phyloP scores from a whole-genome alignment of 768 basidiomycete species.

The Macrolepiota albuminosa region DNA sequence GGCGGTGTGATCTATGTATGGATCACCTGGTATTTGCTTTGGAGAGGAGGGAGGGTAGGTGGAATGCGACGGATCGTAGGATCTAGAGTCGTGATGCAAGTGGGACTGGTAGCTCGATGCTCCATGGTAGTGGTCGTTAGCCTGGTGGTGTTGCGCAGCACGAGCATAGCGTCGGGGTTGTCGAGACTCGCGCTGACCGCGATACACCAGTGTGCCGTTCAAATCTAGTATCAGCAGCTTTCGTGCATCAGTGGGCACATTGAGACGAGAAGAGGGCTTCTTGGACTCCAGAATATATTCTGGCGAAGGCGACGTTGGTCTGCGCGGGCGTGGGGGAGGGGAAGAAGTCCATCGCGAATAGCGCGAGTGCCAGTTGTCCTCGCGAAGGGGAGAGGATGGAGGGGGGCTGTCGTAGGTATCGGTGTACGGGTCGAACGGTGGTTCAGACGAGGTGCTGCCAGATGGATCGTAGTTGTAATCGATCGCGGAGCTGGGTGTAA shows the following conservation, averaged over 20 bases:
- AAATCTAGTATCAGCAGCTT: constrained; percentile 75
- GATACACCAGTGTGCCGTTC: constrained; percentile 69
- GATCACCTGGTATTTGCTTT: background rate
- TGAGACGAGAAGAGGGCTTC: constrained; percentile 22
- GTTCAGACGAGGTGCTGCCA: background rate
- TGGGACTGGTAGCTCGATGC: background rate
- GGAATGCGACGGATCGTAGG: background rate
- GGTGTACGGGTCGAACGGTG: constrained; percentile 20
- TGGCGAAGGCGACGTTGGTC: constrained; percentile 18
- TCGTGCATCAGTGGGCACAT: constrained; percentile 26
- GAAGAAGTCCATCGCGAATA: background rate
- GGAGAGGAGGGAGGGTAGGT: background rate
- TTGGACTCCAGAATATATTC: constrained; percentile 29
- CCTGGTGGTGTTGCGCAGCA: background rate
- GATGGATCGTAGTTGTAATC: constrained; percentile 26
- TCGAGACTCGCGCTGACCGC: constrained; percentile 21
- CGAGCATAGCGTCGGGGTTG: background rate
- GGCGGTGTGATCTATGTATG: background rate
- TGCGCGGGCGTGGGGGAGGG: constrained; percentile 22
- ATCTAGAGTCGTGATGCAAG: background rate
- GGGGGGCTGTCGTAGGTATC: constrained; percentile 7
- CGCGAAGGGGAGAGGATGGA: background rate
- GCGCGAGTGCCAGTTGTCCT: background rate
- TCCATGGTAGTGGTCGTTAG: background rate
- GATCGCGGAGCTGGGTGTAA: constrained; percentile 13